Evolutionary conservation across 176 grass and related monocot species (phyloP), one percentile per base, ranked within the genome.

Genomic region (Carex cristatella): DNA sequence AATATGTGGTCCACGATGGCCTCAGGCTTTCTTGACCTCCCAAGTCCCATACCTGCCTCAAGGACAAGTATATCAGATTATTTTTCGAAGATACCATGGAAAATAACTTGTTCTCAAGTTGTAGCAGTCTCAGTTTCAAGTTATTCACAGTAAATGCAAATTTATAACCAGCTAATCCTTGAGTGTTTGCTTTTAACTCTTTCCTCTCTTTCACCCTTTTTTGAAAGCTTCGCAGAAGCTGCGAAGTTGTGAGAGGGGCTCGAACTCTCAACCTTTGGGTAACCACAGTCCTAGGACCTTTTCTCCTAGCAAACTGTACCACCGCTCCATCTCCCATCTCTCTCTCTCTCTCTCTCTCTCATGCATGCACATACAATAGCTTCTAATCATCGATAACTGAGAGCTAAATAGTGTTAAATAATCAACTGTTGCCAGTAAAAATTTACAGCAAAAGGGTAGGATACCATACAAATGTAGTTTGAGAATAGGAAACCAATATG

Each of bases 11-110:
- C 95, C 95, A 98, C 7, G 95, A 98, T 6, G 93, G 88, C 73
- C 95, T 87, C 31, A 95, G 88, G 19, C 89, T 95, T 82, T 98
- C 95, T 89, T 95, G 95, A 46, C 95, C 95, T 66, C 95, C 95
- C 59, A 98, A 89, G 87, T 98, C 95, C 95, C 93, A 98, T 6
- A 98, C 95, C 95, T 98, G 84, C 28, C 80, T 80, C 67, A 84
- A 63, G 32, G 12, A 65, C 80, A 82, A 48, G 12, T 31, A 27
- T 86, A 81, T 94, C 46, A 91, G 83, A 71, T 71, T 1, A 0
- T 9, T 44, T 70, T 70, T 42, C 7, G 10, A 70, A 40, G 67
- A 70, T 70, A 42, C 67, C 32, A n/a, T 13, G 19, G 6, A 9
- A 7, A 70, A 30, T 23, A 63, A 9, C 0, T 69, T 2, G 2